phyloP scores from a whole-genome alignment of 805 yeast species.

The Teunomyces funiuensis region DNA sequence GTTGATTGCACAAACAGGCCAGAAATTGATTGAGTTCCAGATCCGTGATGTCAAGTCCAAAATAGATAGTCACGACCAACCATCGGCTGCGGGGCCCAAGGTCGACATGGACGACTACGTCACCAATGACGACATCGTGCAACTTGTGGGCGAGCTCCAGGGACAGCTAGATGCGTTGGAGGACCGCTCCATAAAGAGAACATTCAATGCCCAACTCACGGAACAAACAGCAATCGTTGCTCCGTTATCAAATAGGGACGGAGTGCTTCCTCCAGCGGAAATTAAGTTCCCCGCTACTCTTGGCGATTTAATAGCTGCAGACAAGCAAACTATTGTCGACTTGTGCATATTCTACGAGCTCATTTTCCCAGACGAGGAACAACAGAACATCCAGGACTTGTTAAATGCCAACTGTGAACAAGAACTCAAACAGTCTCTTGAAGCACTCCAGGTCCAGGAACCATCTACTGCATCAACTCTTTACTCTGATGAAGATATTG shows the following conservation, averaged over 20 bases:
- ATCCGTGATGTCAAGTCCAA: conserved; percentile 48
- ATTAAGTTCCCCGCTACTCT: conserved; percentile 57
- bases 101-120: conserved; percentile 55
- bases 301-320: conserved; percentile 49
- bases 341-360: conserved; percentile 76
- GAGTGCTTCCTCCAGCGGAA: conserved; percentile 57
- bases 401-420: conserved; percentile 11
- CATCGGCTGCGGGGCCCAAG: conserved; percentile 11
- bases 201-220: conserved; percentile 56
- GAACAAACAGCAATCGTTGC: conserved; percentile 49
- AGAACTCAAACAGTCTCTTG: conserved; percentile 5
- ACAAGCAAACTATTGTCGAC: conserved; percentile 46
- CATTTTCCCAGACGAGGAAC: conserved; percentile 56
- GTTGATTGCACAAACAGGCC: conserved; percentile 74
- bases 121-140: conserved; percentile 81
- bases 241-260: conserved; percentile 76
- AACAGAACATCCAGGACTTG: conserved; percentile 31
- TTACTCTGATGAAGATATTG: conserved; percentile 48
- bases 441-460: conserved; percentile 4
- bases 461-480: not conserved
- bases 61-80: conserved; percentile 8
- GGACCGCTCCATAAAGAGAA: conserved; percentile 71
- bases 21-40: conserved; percentile 71
- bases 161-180: conserved; percentile 80
- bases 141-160: conserved; percentile 85